Conservation (phyloP, 805 yeast genomes). For the Metschnikowia noctiluminum region DNA sequence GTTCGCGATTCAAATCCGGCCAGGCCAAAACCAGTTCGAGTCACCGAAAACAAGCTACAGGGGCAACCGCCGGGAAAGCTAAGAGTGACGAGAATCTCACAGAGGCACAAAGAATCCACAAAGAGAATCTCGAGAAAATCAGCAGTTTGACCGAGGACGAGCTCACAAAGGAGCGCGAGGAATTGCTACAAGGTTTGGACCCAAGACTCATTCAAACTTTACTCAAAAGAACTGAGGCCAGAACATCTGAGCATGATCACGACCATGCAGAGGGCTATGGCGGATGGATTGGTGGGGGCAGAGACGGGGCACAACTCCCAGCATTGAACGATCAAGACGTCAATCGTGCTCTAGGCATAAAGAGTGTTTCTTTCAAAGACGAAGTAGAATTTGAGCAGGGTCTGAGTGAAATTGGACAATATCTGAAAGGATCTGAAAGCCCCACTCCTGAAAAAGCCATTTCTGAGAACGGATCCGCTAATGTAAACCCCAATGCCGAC, state of each 20-base stretch:
- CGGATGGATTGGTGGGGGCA: constrained; percentile 42
- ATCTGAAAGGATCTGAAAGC: no score
- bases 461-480: no score
- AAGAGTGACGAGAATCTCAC: constrained; percentile 18
- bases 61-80: neutral
- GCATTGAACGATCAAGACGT: constrained; percentile 35
- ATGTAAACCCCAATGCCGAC: no score
- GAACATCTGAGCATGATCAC: constrained; percentile 27
- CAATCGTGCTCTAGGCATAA: constrained; percentile 35
- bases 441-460: no score
- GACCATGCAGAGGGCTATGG: constrained; percentile 39
- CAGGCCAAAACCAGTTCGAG: neutral
- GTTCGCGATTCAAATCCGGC: constrained; percentile 10
- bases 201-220: constrained; percentile 63
- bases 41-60: neutral
- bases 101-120: constrained; percentile 72
- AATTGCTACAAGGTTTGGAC: constrained; percentile 61
- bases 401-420: neutral
- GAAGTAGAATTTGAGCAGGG: constrained; percentile 4
- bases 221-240: constrained; percentile 53
- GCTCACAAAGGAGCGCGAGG: constrained; percentile 60
- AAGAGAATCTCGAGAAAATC: constrained; percentile 66
- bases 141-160: constrained; percentile 64
- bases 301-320: constrained; percentile 34
- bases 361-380: constrained; percentile 17